Evolutionary conservation across 2,329 filamentous ascomycete species (phyloP).

Genomic region (Fusarium camptoceras): DNA sequence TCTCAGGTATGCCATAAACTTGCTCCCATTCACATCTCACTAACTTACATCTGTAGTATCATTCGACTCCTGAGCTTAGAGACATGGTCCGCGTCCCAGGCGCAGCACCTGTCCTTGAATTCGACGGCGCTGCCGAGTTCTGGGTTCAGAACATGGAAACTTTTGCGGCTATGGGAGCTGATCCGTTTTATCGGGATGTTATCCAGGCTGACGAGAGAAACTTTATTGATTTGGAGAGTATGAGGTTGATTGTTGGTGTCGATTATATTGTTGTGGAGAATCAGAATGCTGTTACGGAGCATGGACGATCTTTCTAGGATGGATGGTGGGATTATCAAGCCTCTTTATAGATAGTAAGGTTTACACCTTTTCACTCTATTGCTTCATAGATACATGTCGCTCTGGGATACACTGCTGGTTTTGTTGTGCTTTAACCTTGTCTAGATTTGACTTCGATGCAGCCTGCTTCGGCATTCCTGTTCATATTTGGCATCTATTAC

Average conservation of each 20-base stretch:
- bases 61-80: constrained; percentile 1
- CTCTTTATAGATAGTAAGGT: too few relatives aligned
- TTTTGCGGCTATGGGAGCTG: neutral
- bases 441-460: too few relatives aligned
- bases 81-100: constrained; percentile 5
- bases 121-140: constrained; percentile 8
- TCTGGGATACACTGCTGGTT: too few relatives aligned
- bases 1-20: neutral
- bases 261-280: constrained; percentile 21
- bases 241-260: constrained; percentile 10
- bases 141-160: constrained; percentile 16
- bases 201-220: constrained; percentile 4
- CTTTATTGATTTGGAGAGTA: constrained; percentile 8
- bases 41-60: fast-evolving
- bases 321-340: too few relatives aligned
- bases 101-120: neutral
- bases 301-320: neutral
- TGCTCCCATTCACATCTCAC: fast-evolving
- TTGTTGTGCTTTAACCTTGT: too few relatives aligned
- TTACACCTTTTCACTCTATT: too few relatives aligned
- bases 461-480: too few relatives aligned
- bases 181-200: neutral
- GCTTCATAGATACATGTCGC: too few relatives aligned
- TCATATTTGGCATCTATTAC: too few relatives aligned
- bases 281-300: constrained; percentile 7